Conservation (phyloP, 2,329 filamentous ascomycete species). For the Amauroascus niger region DNA sequence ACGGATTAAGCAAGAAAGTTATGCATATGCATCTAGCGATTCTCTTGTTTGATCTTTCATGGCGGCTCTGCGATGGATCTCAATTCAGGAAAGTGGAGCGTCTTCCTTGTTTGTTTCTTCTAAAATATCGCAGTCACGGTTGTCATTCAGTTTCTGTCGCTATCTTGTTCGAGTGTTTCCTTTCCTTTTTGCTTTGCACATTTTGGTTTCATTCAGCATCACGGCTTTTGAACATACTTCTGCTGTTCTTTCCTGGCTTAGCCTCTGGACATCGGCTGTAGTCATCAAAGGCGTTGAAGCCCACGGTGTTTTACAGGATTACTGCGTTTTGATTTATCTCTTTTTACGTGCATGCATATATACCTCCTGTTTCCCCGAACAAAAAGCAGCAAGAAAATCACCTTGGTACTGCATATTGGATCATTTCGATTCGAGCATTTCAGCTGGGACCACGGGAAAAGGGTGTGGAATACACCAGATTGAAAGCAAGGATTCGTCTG, state of each 20-base stretch:
- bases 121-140: not conserved
- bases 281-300: not conserved
- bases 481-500: not conserved
- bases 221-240: not conserved
- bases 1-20: slow-evolving; percentile 4
- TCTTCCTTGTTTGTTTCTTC: not conserved
- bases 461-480: not conserved
- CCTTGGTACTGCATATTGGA: not conserved
- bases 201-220: not conserved
- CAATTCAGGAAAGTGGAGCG: not conserved
- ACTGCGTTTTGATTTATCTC: not conserved
- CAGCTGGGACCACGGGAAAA: not conserved
- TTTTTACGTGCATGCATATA: slow-evolving; percentile 6
- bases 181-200: not conserved
- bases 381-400: slow-evolving; percentile 7
- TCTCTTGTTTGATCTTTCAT: slow-evolving; percentile 1
- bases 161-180: not conserved
- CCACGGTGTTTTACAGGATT: not conserved
- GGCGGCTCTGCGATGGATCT: not conserved
- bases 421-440: slow-evolving; percentile 8
- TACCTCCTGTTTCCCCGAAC: slow-evolving; percentile 1
- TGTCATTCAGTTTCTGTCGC: not conserved
- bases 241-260: not conserved
- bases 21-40: slow-evolving; percentile 10
- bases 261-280: not conserved